Percentiles rank a stretch among this genome's conserved stretches.
phyloP scores from a whole-genome alignment of 768 basidiomycete species.

The Boletus vinaceobasis region DNA sequence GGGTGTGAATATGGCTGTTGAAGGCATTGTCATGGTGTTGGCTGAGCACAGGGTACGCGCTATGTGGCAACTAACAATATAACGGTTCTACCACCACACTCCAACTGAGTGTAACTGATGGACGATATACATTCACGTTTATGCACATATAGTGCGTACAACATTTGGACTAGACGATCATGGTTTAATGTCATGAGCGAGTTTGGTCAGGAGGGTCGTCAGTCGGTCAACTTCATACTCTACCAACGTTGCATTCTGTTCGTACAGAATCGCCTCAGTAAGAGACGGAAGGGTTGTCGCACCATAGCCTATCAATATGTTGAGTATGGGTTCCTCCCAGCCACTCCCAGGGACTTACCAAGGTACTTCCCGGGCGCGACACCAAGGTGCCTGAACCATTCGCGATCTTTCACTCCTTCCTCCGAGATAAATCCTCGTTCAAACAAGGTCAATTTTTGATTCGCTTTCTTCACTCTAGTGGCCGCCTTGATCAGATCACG shows the following conservation, averaged over 20 bases:
- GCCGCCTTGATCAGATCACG: slow-evolving; percentile 53
- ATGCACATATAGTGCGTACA: not conserved
- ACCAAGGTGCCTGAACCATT: slow-evolving; percentile 84
- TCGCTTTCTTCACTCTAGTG: slow-evolving; percentile 54
- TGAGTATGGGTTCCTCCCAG: not conserved
- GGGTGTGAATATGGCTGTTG: not conserved
- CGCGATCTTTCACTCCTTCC: slow-evolving; percentile 71
- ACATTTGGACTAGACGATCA: not conserved
- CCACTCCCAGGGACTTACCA: slow-evolving; percentile 40
- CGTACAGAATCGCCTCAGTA: slow-evolving; percentile 71
- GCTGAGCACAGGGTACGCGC: not conserved
- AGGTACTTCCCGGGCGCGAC: slow-evolving; percentile 88
- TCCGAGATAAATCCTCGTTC: slow-evolving; percentile 80
- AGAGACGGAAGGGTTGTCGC: slow-evolving; percentile 82
- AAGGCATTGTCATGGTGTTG: not conserved
- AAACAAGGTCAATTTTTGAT: slow-evolving; percentile 65
- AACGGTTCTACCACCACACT: not conserved
- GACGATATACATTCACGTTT: not conserved
- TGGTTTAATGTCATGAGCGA: slow-evolving; percentile 37
- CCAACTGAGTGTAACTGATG: not conserved
- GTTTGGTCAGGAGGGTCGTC: slow-evolving; percentile 47
- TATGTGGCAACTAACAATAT: not conserved
- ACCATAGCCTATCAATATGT: slow-evolving; percentile 57
- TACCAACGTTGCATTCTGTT: slow-evolving; percentile 60
- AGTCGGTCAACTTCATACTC: slow-evolving; percentile 59